Evolutionary conservation across 2,329 filamentous ascomycete species (phyloP).

Genomic region (Cladorrhinum sp.): DNA sequence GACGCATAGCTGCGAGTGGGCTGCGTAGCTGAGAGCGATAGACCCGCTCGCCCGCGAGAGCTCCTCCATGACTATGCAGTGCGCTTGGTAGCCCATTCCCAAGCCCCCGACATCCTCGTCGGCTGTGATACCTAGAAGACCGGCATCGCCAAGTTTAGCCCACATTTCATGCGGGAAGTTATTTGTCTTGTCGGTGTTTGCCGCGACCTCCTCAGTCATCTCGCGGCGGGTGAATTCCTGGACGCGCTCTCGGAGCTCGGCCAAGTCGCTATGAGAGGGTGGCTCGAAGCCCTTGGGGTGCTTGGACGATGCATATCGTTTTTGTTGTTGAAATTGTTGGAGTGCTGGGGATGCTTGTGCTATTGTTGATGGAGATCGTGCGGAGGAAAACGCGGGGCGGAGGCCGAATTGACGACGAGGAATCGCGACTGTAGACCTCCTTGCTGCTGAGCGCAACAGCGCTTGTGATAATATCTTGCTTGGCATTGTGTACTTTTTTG

Average conservation of each 20-base stretch:
- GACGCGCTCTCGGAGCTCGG: conserved; percentile 78
- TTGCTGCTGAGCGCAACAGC: conserved; percentile 30
- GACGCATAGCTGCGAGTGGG: conserved; percentile 92
- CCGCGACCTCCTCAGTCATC: conserved; percentile 78
- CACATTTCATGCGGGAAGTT: conserved; percentile 89
- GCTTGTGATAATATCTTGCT: conserved; percentile 37
- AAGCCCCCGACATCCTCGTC: conserved; percentile 89
- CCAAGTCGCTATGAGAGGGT: conserved; percentile 69
- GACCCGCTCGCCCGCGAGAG: conserved; percentile 80
- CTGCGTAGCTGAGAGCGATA: conserved; percentile 88
- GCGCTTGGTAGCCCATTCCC: conserved; percentile 92
- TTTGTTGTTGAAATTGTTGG: conserved; percentile 29
- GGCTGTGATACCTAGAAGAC: conserved; percentile 87
- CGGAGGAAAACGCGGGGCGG: conserved; percentile 2
- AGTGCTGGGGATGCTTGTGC: conserved; percentile 29
- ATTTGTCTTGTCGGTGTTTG: conserved; percentile 80
- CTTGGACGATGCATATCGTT: conserved; percentile 54
- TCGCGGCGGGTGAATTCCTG: conserved; percentile 88
- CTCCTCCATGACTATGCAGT: conserved; percentile 95
- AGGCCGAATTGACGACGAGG: conserved; percentile 31
- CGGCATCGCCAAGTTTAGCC: conserved; percentile 88
- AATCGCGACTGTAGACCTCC: conserved; percentile 19
- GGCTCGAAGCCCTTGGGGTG: conserved; percentile 63
- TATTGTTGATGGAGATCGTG: not conserved
- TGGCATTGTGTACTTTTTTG: conserved; percentile 36